Conservation (phyloP, 768 basidiomycete species). For the Pleurotus tuber-regium region DNA sequence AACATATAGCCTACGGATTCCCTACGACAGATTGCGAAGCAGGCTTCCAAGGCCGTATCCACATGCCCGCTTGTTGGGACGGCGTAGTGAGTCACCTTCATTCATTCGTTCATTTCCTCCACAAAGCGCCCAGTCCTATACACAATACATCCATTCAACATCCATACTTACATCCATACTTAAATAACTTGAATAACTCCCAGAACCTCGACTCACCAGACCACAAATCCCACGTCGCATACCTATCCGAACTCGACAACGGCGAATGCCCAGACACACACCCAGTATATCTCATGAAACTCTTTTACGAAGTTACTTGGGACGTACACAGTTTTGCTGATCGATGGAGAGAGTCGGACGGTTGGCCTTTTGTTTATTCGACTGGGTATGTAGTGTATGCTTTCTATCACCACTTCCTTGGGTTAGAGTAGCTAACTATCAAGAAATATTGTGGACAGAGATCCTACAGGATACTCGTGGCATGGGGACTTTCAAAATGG, state of each 20-base stretch:
- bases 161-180: too few species aligned
- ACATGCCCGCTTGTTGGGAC: slow-evolving; percentile 42
- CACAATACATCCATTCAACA: too few species aligned
- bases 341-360: slow-evolving; percentile 33
- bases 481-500: slow-evolving; percentile 49
- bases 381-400: slow-evolving; percentile 40
- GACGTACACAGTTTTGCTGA: slow-evolving; percentile 29
- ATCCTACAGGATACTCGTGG: slow-evolving; percentile 50
- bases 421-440: too few species aligned
- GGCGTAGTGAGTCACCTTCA: slow-evolving; percentile 27
- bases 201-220: slow-evolving; percentile 39
- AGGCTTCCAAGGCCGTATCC: slow-evolving; percentile 35
- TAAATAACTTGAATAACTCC: not conserved
- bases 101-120: too few species aligned
- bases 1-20: slow-evolving; percentile 30
- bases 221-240: slow-evolving; percentile 29
- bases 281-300: slow-evolving; percentile 36
- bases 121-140: too few species aligned
- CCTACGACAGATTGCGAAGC: slow-evolving; percentile 42
- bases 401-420: too few species aligned
- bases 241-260: slow-evolving; percentile 32
- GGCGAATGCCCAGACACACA: slow-evolving; percentile 35
- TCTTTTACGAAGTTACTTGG: slow-evolving; percentile 42
- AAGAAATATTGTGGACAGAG: too few species aligned
- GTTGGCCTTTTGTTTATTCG: slow-evolving; percentile 44